Evolutionary conservation across 2,329 filamentous ascomycete genomes (phyloP).

Genomic region (Ophiostoma piceae): DNA sequence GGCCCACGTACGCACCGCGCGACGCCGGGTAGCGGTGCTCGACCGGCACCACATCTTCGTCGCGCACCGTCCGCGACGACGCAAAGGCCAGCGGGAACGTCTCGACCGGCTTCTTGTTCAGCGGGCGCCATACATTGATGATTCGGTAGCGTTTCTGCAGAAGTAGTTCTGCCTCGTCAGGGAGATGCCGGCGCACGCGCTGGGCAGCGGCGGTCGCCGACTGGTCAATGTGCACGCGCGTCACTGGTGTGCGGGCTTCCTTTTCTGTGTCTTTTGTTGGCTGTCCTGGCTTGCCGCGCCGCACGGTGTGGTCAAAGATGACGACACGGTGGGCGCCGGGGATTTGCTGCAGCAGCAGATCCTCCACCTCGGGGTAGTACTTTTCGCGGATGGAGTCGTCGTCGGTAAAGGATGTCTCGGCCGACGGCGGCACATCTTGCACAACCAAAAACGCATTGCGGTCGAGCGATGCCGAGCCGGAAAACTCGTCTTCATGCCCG

Average conservation of each 20-base stretch:
- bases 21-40: constrained; percentile 62
- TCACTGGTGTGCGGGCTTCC: constrained; percentile 57
- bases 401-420: constrained; percentile 58
- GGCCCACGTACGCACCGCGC: constrained; percentile 55
- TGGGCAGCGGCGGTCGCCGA: constrained; percentile 59
- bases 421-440: constrained; percentile 50
- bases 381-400: constrained; percentile 62
- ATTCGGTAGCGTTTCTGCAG: constrained; percentile 69
- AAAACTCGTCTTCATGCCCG: constrained; percentile 50
- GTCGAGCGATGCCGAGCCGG: constrained; percentile 31
- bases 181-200: constrained; percentile 63
- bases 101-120: constrained; percentile 55
- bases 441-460: constrained; percentile 63
- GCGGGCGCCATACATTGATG: constrained; percentile 78
- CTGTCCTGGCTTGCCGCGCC: constrained; percentile 56
- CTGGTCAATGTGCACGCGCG: constrained; percentile 76
- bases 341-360: constrained; percentile 61
- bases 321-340: constrained; percentile 62
- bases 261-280: neutral
- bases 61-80: constrained; percentile 55
- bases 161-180: constrained; percentile 54
- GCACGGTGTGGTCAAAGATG: constrained; percentile 85
- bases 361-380: constrained; percentile 83
- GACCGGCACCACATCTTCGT: constrained; percentile 63
- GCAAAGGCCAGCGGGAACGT: constrained; percentile 65